Evolutionary conservation across 352 stramenopile species (phyloP).

Genomic region (Phytophthora quininea): DNA sequence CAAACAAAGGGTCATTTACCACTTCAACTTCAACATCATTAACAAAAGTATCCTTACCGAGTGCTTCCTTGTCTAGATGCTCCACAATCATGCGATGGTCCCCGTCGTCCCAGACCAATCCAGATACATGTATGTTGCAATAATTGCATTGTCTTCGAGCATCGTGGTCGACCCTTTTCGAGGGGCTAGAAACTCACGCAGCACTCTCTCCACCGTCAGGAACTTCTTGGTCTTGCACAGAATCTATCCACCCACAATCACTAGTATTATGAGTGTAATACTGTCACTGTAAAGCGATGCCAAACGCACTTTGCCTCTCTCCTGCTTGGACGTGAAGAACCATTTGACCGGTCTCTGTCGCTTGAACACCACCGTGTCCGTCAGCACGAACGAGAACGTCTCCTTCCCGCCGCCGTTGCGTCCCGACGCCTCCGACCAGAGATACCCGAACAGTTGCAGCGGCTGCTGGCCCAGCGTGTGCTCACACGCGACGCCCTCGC

Average conservation of each 20-base stretch:
- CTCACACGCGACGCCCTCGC: slow-evolving; percentile 68
- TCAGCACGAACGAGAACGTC: slow-evolving; percentile 54
- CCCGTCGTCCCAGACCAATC: slow-evolving; percentile 44
- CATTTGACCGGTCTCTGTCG: slow-evolving; percentile 68
- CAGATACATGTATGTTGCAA: slow-evolving; percentile 63
- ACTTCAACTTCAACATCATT: background rate
- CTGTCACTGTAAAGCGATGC: background rate
- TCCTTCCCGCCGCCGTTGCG: slow-evolving; percentile 18
- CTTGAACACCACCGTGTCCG: slow-evolving; percentile 80
- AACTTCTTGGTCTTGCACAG: slow-evolving; percentile 71
- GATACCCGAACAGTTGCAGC: slow-evolving; percentile 64
- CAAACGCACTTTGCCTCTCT: slow-evolving; percentile 55
- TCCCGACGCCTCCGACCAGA: slow-evolving; percentile 52
- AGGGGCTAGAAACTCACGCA: slow-evolving; percentile 54
- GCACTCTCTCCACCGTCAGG: slow-evolving; percentile 44
- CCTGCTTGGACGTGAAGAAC: slow-evolving; percentile 79
- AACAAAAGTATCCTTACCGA: slow-evolving; percentile 33
- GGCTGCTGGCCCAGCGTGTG: slow-evolving; percentile 66
- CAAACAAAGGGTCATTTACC: slow-evolving; percentile 1
- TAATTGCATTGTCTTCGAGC: slow-evolving; percentile 41
- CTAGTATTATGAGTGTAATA: too few relatives aligned
- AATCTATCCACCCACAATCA: slow-evolving; percentile 36
- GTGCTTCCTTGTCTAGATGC: slow-evolving; percentile 48
- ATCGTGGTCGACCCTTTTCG: slow-evolving; percentile 23
- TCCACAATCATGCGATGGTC: slow-evolving; percentile 61